Percentiles rank a stretch among this genome's conserved stretches.
Evolutionary conservation across 345 rosid species (phyloP).

Genomic region (Excoecaria agallocha): DNA sequence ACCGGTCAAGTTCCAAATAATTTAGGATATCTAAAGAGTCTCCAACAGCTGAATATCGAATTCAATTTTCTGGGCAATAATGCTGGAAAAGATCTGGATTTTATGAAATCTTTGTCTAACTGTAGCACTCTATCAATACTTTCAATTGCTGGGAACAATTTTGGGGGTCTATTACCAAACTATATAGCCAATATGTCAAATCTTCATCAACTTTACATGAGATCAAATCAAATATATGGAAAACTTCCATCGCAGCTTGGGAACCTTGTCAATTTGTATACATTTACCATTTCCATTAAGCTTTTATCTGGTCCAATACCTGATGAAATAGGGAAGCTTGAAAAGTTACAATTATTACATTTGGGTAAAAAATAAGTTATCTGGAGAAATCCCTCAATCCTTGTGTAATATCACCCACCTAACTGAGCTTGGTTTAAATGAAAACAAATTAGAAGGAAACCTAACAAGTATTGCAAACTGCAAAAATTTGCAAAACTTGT

Average conservation of each 20-base stretch:
- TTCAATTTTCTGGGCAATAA: background rate
- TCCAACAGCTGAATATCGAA: background rate
- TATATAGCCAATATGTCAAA: constrained; percentile 8
- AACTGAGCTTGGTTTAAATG: background rate
- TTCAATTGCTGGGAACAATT: background rate
- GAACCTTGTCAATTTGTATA: constrained; percentile 23
- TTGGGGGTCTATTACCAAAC: background rate
- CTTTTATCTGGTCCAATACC: constrained; percentile 20
- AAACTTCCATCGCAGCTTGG: background rate
- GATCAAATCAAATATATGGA: background rate
- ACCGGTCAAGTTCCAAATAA: background rate
- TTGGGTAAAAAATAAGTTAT: background rate
- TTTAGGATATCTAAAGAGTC: background rate
- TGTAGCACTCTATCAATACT: background rate
- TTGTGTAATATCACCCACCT: background rate
- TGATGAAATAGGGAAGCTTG: background rate
- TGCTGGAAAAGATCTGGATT: constrained; percentile 14
- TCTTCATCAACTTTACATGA: accelerated
- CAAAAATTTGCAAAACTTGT: background rate
- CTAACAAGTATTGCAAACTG: constrained; percentile 11
- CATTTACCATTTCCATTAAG: background rate
- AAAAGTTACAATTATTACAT: background rate
- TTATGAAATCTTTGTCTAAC: constrained; percentile 10
- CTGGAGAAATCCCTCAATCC: constrained; percentile 19
- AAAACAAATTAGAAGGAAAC: constrained; percentile 17